Evolutionary conservation across 2,329 filamentous ascomycete species (phyloP), one percentile per base, ranked within the genome.

Genomic region (Fusarium sp.): DNA sequence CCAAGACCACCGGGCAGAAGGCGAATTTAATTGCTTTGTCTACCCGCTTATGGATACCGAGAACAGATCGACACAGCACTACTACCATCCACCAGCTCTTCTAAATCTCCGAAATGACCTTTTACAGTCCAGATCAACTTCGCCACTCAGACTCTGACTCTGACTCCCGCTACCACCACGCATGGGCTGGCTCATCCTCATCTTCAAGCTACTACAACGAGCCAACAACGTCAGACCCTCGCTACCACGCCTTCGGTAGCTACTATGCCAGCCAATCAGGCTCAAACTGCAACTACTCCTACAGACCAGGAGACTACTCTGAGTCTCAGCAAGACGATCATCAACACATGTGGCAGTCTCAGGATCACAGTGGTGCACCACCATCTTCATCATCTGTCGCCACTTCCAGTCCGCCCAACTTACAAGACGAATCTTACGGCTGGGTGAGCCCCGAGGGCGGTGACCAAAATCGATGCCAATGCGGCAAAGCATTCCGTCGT

Each of bases 401-500:
- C 37, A 68, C 69, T 31, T 72, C 71, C 10, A 63, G 60, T 45
- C 62, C 71, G 6, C 65, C 68, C 43, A 72, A 69, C 49, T 57
- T 66, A 25, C 58, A 59, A 18, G 72, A 73, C 3, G 72, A 74
- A 14, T 47, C 42, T n/a, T 63, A 58, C 41, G 53, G 47, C 42
- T 72, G 66, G 66, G 25, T 39, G 25, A 56, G 51, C 21, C 10
- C 61, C 6, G 29, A 37, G 11, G 70, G 45, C 17, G 41, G 47
- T 25, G 72, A 74, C 3, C 63, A 50, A 25, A 64, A 65, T 18
- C 33, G 46, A 18, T 74, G 72, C 39, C 70, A 73, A 18, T 74
- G 72, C 35, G 72, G 72, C 47, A 74, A 74, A 43, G 58, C 55
- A 10, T 74, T 74, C 39, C 69, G 72, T 58, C 69, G 72, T 37